Base-by-base conservation (phyloP, 805 yeast genomes). In the Yamadazyma phyllophila region DNA sequence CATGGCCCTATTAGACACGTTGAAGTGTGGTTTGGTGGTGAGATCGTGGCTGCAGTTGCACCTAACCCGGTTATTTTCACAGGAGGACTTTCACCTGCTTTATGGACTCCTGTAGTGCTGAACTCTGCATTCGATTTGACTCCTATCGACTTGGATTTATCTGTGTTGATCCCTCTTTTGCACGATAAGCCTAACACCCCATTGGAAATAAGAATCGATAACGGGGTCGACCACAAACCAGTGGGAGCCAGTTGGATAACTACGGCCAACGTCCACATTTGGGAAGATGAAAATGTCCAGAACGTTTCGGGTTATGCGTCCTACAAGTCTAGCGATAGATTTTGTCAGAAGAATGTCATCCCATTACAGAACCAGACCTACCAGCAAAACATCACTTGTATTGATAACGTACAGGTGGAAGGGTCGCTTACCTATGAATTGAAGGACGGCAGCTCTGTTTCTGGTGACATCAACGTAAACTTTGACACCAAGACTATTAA, bases 41-140 rank as follows among this genome's bases (percentile, higher is more conserved):
- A 71, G 20, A 73, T 84, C 41, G 76, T 88, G 7, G 83, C 83
- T 2, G 67, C 81, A 2, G 77, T 76, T 26, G 69, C 81, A 20
- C 95, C 96, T 2, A 80, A 78, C 52, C 91, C 92, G 1, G 78
- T 82, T 7, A 76, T 89, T 12, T 89, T 74, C 65, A 81, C 96
- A 1, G 96, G 96, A 6, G 96, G 96, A 2, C 66, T 82, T 29
- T 78, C 90, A 1, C 96, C 96, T 1, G 73, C 83, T 3, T 66
- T 88, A 39, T 89, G 96, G 96, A 73, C 77, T 41, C 88, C 95
- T 3, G 79, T 86, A 49, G 96, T 88, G 6, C 82, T 88, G 2
- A 73, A 77, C 14, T 76, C 81, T 47, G 83, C 96, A 0, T 87
- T 82, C 64, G 95, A 89, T 60, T 67, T 88, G 26, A 81, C 80